These are phyloP conservation scores for Amaranthus palmeri DNA, from an alignment of 148 eudicot genomes.

Conservation along the genomic window DNA sequence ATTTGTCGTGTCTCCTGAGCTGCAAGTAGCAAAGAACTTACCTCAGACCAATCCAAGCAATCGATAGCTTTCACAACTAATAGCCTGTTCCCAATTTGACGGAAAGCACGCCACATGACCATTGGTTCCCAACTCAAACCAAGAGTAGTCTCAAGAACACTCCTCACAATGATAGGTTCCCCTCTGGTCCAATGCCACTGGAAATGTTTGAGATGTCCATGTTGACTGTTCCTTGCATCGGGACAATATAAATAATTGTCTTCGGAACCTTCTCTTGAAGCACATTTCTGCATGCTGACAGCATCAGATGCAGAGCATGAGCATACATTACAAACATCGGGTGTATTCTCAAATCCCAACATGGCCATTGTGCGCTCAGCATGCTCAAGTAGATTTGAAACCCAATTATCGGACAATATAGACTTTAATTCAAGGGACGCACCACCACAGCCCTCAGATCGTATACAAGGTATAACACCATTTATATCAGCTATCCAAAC, in stretches of 20 bases:
- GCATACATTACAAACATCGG: slow-evolving; percentile 21
- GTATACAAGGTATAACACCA: slow-evolving; percentile 51
- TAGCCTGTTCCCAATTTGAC: slow-evolving; percentile 29
- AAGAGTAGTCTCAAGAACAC: slow-evolving; percentile 42
- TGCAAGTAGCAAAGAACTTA: slow-evolving; percentile 14
- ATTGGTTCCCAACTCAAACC: slow-evolving; percentile 75
- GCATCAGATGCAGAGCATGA: slow-evolving; percentile 22
- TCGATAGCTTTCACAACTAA: slow-evolving; percentile 46
- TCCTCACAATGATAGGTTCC: slow-evolving; percentile 50
- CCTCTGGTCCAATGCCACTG: slow-evolving; percentile 61
- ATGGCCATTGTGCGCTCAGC: slow-evolving; percentile 32
- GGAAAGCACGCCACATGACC: slow-evolving; percentile 81
- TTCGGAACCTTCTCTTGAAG: slow-evolving; percentile 34
- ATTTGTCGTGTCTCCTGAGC: neutral
- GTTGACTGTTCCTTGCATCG: slow-evolving; percentile 36
- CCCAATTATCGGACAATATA: slow-evolving; percentile 25
- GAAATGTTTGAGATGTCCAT: slow-evolving; percentile 42
- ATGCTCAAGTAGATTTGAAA: slow-evolving; percentile 38
- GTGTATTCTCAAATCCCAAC: neutral
- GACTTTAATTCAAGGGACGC: slow-evolving; percentile 38
- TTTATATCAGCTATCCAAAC: slow-evolving; percentile 43
- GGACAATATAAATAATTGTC: slow-evolving; percentile 53
- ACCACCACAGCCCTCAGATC: slow-evolving; percentile 43
- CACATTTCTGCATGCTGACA: slow-evolving; percentile 32
- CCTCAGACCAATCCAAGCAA: slow-evolving; percentile 69